Conservation (phyloP, 495 filamentous ascomycete species). For the Penicillium chermesinum region DNA sequence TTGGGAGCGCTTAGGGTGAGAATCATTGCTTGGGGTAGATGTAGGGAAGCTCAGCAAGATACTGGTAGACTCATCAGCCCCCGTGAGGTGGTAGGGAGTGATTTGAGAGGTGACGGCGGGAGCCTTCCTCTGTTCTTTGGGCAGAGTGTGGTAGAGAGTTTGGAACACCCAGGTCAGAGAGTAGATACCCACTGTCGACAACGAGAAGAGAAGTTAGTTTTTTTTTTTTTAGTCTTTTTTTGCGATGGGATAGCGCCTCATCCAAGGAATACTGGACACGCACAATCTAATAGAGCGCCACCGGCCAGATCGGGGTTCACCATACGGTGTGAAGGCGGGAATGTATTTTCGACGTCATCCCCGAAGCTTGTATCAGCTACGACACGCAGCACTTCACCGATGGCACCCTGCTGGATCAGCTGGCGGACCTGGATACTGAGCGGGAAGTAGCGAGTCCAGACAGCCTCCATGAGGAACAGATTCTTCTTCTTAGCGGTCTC, state of each 20-base stretch:
- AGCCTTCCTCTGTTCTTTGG: conserved; percentile 44
- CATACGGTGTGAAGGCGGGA: conserved; percentile 66
- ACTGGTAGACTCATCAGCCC: conserved; percentile 76
- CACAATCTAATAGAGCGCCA: conserved; percentile 72
- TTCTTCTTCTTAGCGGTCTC: conserved; percentile 71
- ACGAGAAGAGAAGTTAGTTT: too few relatives aligned
- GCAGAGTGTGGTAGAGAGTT: conserved; percentile 75
- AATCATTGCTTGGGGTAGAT: conserved; percentile 43
- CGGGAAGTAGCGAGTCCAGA: conserved; percentile 93
- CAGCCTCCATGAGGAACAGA: conserved; percentile 94
- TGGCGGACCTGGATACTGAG: conserved; percentile 69
- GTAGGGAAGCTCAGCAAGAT: conserved; percentile 74
- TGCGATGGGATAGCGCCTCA: too few relatives aligned
- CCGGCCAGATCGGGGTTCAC: conserved; percentile 82
- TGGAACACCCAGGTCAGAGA: conserved; percentile 92
- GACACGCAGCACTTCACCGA: conserved; percentile 75
- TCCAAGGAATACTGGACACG: too few relatives aligned
- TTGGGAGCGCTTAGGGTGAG: conserved; percentile 42
- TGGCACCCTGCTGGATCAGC: conserved; percentile 59
- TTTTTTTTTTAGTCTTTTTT: too few relatives aligned
- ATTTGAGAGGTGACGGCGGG: conserved; percentile 60
- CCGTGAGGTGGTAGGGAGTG: conserved; percentile 70
- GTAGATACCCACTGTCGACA: conserved; percentile 89
- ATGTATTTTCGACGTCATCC: conserved; percentile 47
- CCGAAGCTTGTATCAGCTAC: conserved; percentile 63